Conservation (phyloP, 2,329 filamentous ascomycete genomes). For the Clonostachys byssicola region DNA sequence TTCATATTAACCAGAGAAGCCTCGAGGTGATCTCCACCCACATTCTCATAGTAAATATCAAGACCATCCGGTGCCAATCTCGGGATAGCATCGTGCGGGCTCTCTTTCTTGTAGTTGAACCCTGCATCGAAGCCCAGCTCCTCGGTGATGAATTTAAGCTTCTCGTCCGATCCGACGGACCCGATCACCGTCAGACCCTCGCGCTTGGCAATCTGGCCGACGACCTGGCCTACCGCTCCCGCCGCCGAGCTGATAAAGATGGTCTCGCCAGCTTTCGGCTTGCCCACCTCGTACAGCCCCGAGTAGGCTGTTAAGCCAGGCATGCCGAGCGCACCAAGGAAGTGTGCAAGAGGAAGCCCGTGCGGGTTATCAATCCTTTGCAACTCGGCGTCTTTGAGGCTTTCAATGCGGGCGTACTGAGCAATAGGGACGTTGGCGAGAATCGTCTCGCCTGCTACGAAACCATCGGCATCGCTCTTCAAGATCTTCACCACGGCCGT, state of each 20-base stretch:
- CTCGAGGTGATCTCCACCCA: conserved; percentile 68
- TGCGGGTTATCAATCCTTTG: conserved; percentile 63
- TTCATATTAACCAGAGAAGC: conserved; percentile 59
- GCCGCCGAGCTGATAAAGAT: conserved; percentile 76
- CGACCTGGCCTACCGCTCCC: conserved; percentile 72
- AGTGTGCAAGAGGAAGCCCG: conserved; percentile 58
- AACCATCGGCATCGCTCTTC: conserved; percentile 60
- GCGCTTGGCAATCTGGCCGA: conserved; percentile 79
- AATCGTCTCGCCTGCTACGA: conserved; percentile 65
- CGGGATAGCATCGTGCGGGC: conserved; percentile 56
- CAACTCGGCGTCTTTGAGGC: conserved; percentile 32
- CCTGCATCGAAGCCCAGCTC: conserved; percentile 64
- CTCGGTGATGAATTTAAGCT: conserved; percentile 60
- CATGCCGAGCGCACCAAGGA: conserved; percentile 64
- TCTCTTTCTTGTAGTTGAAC: conserved; percentile 63
- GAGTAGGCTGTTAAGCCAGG: conserved; percentile 68
- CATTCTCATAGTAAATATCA: conserved; percentile 72
- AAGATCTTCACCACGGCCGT: conserved; percentile 62
- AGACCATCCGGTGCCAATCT: conserved; percentile 54
- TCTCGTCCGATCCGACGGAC: conserved; percentile 64
- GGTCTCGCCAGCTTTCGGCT: conserved; percentile 62
- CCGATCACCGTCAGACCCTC: conserved; percentile 78
- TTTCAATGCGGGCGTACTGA: conserved; percentile 61
- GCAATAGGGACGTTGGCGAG: conserved; percentile 52
- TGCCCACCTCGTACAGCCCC: conserved; percentile 60